Evolutionary conservation across 2,329 filamentous ascomycete species (phyloP).

Genomic region (Westerdykella aurantiaca): DNA sequence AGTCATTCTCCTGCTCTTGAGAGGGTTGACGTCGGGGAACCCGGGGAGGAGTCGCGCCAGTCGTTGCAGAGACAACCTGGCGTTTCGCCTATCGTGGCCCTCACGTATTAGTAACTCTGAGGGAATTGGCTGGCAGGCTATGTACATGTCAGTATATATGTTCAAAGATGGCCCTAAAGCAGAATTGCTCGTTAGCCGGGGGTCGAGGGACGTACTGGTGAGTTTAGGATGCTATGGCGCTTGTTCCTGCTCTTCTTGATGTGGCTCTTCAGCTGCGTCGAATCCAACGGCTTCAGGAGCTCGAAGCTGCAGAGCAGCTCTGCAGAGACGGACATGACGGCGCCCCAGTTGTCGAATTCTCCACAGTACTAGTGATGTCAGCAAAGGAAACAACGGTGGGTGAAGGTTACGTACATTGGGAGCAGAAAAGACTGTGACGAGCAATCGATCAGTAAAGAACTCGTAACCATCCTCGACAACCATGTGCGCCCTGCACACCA

Average conservation of each 20-base stretch:
- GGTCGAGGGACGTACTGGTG: conserved; percentile 65
- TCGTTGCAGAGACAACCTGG: not conserved
- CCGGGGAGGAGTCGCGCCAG: not conserved
- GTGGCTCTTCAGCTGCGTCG: conserved; percentile 91
- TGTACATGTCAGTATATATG: conserved; percentile 25
- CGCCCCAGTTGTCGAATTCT: conserved; percentile 98
- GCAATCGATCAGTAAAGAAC: conserved; percentile 90
- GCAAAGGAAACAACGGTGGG: conserved; percentile 8
- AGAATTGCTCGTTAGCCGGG: conserved; percentile 12
- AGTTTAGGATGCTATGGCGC: conserved; percentile 91
- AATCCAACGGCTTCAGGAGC: conserved; percentile 91
- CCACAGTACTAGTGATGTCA: conserved; percentile 72
- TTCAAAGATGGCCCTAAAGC: conserved; percentile 20
- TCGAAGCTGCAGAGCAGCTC: conserved; percentile 97
- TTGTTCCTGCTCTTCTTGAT: conserved; percentile 98
- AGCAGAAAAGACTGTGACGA: conserved; percentile 96
- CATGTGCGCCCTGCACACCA: conserved; percentile 97
- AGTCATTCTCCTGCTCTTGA: conserved; percentile 1
- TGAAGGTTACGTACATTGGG: conserved; percentile 70
- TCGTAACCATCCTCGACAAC: conserved; percentile 99
- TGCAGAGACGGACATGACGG: conserved; percentile 93
- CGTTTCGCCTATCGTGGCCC: not conserved
- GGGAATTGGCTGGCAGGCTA: conserved; percentile 48
- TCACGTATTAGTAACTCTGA: conserved; percentile 44
- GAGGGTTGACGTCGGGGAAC: not conserved